These are phyloP conservation scores for Arthrocladium fulminans DNA, from an alignment of 2,329 filamentous ascomycete genomes.

Conservation along the genomic window DNA sequence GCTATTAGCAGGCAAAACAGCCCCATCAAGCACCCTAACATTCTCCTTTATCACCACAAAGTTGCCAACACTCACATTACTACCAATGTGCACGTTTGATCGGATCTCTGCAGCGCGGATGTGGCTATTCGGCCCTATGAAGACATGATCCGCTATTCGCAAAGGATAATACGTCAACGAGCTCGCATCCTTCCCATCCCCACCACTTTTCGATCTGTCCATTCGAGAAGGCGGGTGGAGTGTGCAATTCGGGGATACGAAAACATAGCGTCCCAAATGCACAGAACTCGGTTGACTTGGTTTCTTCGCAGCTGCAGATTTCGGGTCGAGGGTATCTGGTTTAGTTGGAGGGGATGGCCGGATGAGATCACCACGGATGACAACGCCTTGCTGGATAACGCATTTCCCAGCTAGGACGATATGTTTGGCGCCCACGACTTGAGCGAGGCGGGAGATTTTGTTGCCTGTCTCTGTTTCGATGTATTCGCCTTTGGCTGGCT, in stretches of 20 bases:
- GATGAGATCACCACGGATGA: slow-evolving; percentile 82
- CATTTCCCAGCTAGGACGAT: slow-evolving; percentile 96
- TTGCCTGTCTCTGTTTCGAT: slow-evolving; percentile 98
- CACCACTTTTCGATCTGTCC: slow-evolving; percentile 52
- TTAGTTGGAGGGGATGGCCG: slow-evolving; percentile 44
- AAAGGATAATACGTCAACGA: slow-evolving; percentile 73
- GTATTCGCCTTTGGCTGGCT: slow-evolving; percentile 69
- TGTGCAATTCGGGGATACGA: slow-evolving; percentile 68
- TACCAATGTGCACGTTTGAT: slow-evolving; percentile 77
- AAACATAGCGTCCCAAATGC: slow-evolving; percentile 83
- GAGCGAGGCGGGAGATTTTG: slow-evolving; percentile 88
- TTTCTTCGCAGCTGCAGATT: slow-evolving; percentile 24
- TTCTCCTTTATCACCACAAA: slow-evolving; percentile 93
- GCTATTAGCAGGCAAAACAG: slow-evolving; percentile 77
- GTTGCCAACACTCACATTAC: slow-evolving; percentile 66
- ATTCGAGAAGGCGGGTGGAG: slow-evolving; percentile 75
- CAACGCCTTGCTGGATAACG: slow-evolving; percentile 89
- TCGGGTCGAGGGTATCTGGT: slow-evolving; percentile 30
- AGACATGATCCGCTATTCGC: slow-evolving; percentile 90
- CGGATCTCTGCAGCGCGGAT: slow-evolving; percentile 78
- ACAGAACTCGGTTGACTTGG: slow-evolving; percentile 47
- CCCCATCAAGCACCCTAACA: slow-evolving; percentile 74
- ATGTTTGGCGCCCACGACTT: slow-evolving; percentile 90
- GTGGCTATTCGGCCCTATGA: slow-evolving; percentile 65
- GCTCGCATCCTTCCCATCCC: background rate